phyloP scores from a whole-genome alignment of 2,329 filamentous ascomycete genomes.

The Triangularia verruculosa region DNA sequence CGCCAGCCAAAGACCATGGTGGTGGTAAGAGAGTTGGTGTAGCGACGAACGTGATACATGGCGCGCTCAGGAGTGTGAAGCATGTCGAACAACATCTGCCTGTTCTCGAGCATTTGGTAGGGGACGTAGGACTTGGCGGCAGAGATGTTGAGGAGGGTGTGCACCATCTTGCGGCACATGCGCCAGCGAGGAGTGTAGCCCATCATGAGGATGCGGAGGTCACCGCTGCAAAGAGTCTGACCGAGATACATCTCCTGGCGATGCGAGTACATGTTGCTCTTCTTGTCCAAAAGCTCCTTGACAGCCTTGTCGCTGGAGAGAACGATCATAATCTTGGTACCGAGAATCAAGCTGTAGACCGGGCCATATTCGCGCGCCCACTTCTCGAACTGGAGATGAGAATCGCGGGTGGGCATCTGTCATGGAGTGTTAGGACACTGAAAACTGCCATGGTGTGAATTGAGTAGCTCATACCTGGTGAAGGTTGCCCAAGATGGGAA shows the following conservation, averaged over 20 bases:
- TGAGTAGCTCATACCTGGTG: conserved; percentile 22
- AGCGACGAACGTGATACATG: conserved; percentile 45
- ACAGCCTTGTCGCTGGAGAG: conserved; percentile 28
- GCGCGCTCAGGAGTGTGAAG: conserved; percentile 43
- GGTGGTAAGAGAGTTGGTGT: conserved; percentile 48
- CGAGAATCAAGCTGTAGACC: conserved; percentile 29
- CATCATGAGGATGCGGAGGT: conserved; percentile 29
- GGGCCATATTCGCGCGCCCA: conserved; percentile 29
- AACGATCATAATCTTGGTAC: conserved; percentile 26
- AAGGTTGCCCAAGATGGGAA: conserved; percentile 31
- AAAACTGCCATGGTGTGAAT: neutral
- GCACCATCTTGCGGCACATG: conserved; percentile 31
- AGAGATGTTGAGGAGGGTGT: conserved; percentile 46
- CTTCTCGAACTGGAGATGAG: conserved; percentile 29
- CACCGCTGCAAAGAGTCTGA: conserved; percentile 27
- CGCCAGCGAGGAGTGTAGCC: conserved; percentile 26
- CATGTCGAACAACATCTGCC: conserved; percentile 50
- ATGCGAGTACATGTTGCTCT: conserved; percentile 29
- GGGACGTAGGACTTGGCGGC: conserved; percentile 48
- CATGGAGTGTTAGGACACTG: neutral
- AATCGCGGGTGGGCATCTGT: conserved; percentile 27
- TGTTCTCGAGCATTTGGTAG: conserved; percentile 56
- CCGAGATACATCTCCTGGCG: conserved; percentile 28
- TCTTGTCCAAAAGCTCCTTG: conserved; percentile 30
- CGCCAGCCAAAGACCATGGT: conserved; percentile 51